Evolutionary conservation across 352 stramenopile species (phyloP).

Genomic region (Phytopythium litorale): DNA sequence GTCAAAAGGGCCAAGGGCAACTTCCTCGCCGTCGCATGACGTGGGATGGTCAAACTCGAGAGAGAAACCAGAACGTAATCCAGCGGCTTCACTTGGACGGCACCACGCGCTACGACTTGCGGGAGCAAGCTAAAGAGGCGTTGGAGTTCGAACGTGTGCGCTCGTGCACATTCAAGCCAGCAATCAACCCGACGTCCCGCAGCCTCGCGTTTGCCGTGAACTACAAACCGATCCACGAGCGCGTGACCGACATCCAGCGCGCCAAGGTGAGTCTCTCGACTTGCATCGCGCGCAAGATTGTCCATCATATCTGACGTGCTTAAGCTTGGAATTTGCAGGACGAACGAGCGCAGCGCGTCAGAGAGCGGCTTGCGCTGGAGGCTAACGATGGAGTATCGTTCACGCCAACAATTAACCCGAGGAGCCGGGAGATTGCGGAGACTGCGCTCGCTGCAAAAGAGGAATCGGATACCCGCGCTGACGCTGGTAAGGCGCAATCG

Average conservation of each 20-base stretch:
- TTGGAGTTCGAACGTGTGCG: slow-evolving; percentile 46
- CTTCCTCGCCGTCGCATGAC: neutral
- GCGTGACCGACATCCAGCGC: slow-evolving; percentile 55
- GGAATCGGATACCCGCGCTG: neutral
- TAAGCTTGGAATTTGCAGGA: slow-evolving; percentile 8
- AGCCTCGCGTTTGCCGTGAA: slow-evolving; percentile 28
- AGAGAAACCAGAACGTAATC: slow-evolving; percentile 28
- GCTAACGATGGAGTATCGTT: slow-evolving; percentile 33
- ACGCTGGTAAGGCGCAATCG: slow-evolving; percentile 7
- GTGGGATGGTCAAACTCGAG: slow-evolving; percentile 6
- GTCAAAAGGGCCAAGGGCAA: slow-evolving; percentile 16
- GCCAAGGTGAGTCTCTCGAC: slow-evolving; percentile 40
- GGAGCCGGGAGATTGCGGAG: slow-evolving; percentile 60
- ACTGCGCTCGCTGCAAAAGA: slow-evolving; percentile 31
- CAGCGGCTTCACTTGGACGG: slow-evolving; percentile 66
- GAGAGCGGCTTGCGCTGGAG: slow-evolving; percentile 44
- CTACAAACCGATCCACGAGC: slow-evolving; percentile 71
- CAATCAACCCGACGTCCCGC: slow-evolving; percentile 52
- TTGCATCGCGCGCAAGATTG: neutral
- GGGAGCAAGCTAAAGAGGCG: slow-evolving; percentile 40
- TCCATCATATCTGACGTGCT: neutral
- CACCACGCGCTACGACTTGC: slow-evolving; percentile 44
- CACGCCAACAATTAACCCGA: slow-evolving; percentile 52
- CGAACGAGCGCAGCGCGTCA: slow-evolving; percentile 41
- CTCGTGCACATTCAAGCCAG: slow-evolving; percentile 66